phyloP scores from a whole-genome alignment of 805 yeast species.

The Starmerella vaccinii region DNA sequence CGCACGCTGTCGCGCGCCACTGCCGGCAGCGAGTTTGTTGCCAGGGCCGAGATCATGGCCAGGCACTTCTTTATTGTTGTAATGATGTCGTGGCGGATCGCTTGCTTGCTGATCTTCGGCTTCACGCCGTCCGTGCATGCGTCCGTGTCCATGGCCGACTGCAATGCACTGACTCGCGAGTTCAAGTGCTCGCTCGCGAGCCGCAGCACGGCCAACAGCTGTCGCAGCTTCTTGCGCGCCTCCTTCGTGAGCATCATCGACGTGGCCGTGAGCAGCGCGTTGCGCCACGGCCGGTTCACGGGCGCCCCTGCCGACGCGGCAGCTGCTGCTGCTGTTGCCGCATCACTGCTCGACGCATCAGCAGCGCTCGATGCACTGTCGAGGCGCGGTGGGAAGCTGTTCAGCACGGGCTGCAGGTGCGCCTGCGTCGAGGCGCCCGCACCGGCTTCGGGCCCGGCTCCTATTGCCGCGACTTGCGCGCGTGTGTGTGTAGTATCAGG shows the following conservation, averaged over 20 bases:
- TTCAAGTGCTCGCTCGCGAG: slow-evolving; percentile 23
- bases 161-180: slow-evolving; percentile 22
- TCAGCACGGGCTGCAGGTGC: background rate
- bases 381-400: background rate
- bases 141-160: slow-evolving; percentile 23
- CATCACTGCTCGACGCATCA: too few species aligned
- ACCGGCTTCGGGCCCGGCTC: too few species aligned
- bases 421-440: background rate
- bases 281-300: slow-evolving; percentile 24
- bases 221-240: slow-evolving; percentile 20
- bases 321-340: too few species aligned
- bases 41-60: slow-evolving; percentile 72
- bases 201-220: slow-evolving; percentile 20
- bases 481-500: too few species aligned
- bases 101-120: slow-evolving; percentile 27
- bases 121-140: slow-evolving; percentile 22
- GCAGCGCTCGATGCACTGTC: too few species aligned
- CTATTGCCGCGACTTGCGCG: too few species aligned
- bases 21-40: slow-evolving; percentile 64
- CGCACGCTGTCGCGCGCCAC: slow-evolving; percentile 74
- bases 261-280: slow-evolving; percentile 30
- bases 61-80: slow-evolving; percentile 84
- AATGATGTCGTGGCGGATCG: slow-evolving; percentile 69
- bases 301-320: slow-evolving; percentile 10
- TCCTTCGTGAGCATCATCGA: slow-evolving; percentile 36